A percentile compares a stretch with the other conserved stretches of the same genome.
Conservation (phyloP, 257 asterid genomes). For the Solanum paucissectum region DNA sequence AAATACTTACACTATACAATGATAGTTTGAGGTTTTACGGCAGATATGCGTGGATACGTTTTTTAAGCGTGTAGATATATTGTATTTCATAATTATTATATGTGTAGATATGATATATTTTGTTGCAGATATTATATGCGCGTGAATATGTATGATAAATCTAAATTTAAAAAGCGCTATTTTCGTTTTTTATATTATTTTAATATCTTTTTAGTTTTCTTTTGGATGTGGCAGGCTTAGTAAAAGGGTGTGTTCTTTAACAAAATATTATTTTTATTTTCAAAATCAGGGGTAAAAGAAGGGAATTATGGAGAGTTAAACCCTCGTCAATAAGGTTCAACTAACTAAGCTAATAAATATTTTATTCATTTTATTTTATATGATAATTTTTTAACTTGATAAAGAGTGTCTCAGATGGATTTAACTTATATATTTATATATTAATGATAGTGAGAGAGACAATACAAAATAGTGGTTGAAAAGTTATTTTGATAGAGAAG, state of each 20-base stretch:
- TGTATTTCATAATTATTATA: background rate
- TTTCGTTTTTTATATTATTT: background rate
- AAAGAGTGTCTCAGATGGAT: background rate
- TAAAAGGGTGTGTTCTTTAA: background rate
- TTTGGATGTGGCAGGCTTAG: background rate
- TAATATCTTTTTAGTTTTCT: background rate
- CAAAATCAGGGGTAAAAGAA: background rate
- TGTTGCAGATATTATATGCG: background rate
- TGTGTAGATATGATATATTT: too few relatives aligned
- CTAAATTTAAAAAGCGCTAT: too few relatives aligned
- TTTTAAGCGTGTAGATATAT: background rate
- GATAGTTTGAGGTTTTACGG: background rate
- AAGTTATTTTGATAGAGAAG: background rate
- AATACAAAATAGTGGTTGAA: background rate
- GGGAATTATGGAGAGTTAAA: background rate
- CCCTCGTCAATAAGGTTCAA: background rate
- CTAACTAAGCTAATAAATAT: background rate
- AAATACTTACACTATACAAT: background rate
- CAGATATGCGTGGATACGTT: background rate
- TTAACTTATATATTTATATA: background rate
- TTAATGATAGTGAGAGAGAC: background rate
- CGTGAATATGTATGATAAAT: too few relatives aligned
- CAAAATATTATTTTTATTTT: background rate
- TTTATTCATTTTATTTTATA: background rate
- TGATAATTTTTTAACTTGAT: background rate